Evolutionary conservation across 2,329 filamentous ascomycete species (phyloP).

Genomic region (Exserohilum turcica): DNA sequence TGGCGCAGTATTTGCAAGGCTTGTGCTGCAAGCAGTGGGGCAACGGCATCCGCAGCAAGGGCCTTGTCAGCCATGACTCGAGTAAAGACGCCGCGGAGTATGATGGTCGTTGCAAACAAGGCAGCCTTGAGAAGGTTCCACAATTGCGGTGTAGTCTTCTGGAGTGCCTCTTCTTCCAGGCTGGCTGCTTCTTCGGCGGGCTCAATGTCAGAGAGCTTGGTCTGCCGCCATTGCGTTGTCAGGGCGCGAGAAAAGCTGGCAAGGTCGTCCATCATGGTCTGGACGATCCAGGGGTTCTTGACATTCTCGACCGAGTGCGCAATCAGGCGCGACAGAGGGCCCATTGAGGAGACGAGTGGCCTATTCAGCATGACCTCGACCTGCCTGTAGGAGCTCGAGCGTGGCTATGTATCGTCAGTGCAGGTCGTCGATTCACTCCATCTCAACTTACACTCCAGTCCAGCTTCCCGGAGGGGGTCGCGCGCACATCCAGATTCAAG

Average conservation of each 20-base stretch:
- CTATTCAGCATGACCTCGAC: conserved; percentile 64
- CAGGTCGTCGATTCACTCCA: neutral
- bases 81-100: conserved; percentile 74
- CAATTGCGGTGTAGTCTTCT: conserved; percentile 70
- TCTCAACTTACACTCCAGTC: conserved; percentile 61
- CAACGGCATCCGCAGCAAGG: conserved; percentile 62
- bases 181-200: conserved; percentile 66
- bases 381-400: conserved; percentile 64
- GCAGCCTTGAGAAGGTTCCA: conserved; percentile 77
- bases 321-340: conserved; percentile 68
- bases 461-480: conserved; percentile 57
- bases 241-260: conserved; percentile 69
- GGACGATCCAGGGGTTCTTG: conserved; percentile 55
- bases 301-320: conserved; percentile 67
- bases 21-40: conserved; percentile 70
- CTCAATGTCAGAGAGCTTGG: conserved; percentile 75
- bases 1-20: conserved; percentile 75
- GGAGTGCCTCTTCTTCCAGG: conserved; percentile 68
- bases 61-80: conserved; percentile 64
- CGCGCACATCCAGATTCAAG: conserved; percentile 70
- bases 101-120: conserved; percentile 75
- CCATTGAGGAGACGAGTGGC: conserved; percentile 69
- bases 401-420: conserved; percentile 38
- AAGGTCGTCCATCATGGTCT: conserved; percentile 66
- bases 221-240: conserved; percentile 73